Evolutionary conservation across 2,329 filamentous ascomycete species (phyloP), one percentile per base, ranked within the genome.

Genomic region (Botrytis deweyae): DNA sequence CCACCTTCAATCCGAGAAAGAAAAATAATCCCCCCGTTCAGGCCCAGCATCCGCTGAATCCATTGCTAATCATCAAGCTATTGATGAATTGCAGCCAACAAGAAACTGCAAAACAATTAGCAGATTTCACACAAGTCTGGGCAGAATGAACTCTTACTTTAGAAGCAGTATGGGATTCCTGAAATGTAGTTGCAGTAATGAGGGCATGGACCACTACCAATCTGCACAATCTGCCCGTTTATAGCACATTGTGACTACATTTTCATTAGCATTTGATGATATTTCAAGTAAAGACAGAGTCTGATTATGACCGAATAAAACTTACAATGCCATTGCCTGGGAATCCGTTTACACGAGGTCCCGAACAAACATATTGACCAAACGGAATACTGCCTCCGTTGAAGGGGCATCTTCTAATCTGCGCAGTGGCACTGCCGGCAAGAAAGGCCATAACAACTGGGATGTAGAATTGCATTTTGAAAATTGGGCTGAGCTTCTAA

Each of bases 141-240:
- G 40, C 1, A 40, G 6, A 0, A 40, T 18, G 38, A 8, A 0
- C 25, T 63, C 36, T 38, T 63, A 63, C 61, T 25, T 63, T 63
- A 63, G 38, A 63, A 63, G 61, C 61, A 63, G 7, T 63, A 63
- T n/a, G 61, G 61, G 22, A 40, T 63, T 63, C 36, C 61, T n/a
- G 22, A 16, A 36, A 63, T 63, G 22, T 63, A 63, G 22, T 63
- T 38, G 36, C 61, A 63, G 38, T 38, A 63, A 10, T 63, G 36
- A 36, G 61, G 61, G 25, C 61, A 63, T 40, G 61, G 36, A 2
- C 36, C 61, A 0, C 36, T 63, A 63, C 61, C 61, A 0, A 63
- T 63, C 16, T 25, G 22, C 25, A 63, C 61, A 40, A 63, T 36
- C 22, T 63, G 61, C 61, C 61, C 61, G 36, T 22, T 63, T 18